Base-by-base conservation (phyloP, 1,284 basidiomycete species). In the Omphalotus olearius region DNA sequence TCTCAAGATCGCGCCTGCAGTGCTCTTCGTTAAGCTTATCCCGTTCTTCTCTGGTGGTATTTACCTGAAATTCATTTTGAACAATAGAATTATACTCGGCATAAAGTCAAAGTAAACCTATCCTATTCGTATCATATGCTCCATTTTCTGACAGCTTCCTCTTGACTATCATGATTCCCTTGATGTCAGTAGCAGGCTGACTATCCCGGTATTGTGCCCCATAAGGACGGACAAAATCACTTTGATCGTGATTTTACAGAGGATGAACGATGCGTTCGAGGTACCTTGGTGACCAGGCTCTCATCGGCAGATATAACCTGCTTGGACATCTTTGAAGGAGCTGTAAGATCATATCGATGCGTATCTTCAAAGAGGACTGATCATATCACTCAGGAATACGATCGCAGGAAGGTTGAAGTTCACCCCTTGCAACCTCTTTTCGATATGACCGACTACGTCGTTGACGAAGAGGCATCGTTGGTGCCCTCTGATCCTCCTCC, bases 241-340 rank as follows among this genome's bases (percentile, higher is more conserved):
- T 75, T 81, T 39, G 57, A 62, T 11, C 65, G 64, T 35, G 74
- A 76, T 25, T 33, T 33, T 9, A 58, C 63, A 6, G 62, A 59
- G 11, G 75, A 82, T 51, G 78, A 82, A 50, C 65, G 69, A 48
- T 76, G 69, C 30, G 87, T 91, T 0, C 76, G 83, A 44, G 91
- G 91, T 1, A 85, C 82, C 7, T 62, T 91, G 30, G 86, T 92
- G 2, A 64, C 65, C 0, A 89, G 89, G 1, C 69, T 93, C 41
- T 79, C 75, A 0, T 61, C 67, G 10, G 45, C 61, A 13, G 90
- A 93, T 59, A 69, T 93, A 1, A 60, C 60, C 2, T 67, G 77
- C 3, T 67, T 91, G 4, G 89, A 94, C 65, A 58, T 75, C 5
- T 95, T 93, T 56, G 92, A 94, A 67, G 91, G 88, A 14, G 63